phyloP scores from a whole-genome alignment of 2,329 filamentous ascomycete species.

The Aspergillus arachidicola region DNA sequence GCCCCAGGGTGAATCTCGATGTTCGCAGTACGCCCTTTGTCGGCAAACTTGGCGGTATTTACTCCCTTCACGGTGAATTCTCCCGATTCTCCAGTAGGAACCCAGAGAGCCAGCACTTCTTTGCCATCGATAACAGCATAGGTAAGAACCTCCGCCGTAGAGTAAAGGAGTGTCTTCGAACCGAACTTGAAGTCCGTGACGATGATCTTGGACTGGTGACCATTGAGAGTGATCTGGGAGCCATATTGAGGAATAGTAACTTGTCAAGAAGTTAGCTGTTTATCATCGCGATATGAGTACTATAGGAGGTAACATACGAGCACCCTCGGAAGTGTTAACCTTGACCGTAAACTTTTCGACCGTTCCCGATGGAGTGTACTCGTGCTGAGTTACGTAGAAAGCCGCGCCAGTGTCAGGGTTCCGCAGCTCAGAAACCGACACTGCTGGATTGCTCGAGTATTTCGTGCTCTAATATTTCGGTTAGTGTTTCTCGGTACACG shows the following conservation, averaged over 20 bases:
- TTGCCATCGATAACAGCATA: slow-evolving; percentile 53
- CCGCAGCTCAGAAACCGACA: slow-evolving; percentile 59
- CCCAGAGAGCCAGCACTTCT: slow-evolving; percentile 55
- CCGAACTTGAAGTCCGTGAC: slow-evolving; percentile 63
- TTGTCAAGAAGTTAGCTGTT: slow-evolving; percentile 39
- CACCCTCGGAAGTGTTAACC: slow-evolving; percentile 59
- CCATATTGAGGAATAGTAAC: slow-evolving; percentile 50
- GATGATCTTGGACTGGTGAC: slow-evolving; percentile 64
- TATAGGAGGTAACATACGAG: slow-evolving; percentile 11
- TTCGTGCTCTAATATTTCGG: slow-evolving; percentile 34
- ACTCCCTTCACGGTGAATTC: slow-evolving; percentile 55
- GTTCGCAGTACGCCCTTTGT: slow-evolving; percentile 44
- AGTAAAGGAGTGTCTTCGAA: slow-evolving; percentile 55
- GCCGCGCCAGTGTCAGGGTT: slow-evolving; percentile 60
- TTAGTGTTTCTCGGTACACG: background rate
- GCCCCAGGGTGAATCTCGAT: slow-evolving; percentile 47
- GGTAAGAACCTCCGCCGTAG: slow-evolving; percentile 58
- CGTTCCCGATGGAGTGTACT: slow-evolving; percentile 54
- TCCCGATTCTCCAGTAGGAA: slow-evolving; percentile 57
- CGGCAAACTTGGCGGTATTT: slow-evolving; percentile 39
- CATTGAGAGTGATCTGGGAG: slow-evolving; percentile 56
- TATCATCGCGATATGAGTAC: background rate
- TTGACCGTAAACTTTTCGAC: slow-evolving; percentile 58
- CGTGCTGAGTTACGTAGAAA: slow-evolving; percentile 63
- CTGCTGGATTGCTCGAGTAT: slow-evolving; percentile 55